phyloP scores from a whole-genome alignment of 441 rosid genomes.

The Monsonia emarginata region DNA sequence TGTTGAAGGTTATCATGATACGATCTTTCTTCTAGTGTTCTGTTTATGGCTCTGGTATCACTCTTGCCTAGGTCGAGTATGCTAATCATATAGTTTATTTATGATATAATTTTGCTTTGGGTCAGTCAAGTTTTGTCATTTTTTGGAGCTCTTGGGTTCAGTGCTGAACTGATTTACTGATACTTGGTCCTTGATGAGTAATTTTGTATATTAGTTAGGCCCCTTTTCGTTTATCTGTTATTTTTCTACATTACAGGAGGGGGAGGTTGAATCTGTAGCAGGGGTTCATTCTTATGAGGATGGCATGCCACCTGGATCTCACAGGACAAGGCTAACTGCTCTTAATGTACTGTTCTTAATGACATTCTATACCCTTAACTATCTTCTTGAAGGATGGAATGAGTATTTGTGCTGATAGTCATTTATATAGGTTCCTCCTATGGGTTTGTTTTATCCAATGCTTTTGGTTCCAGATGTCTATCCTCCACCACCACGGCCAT shows the following conservation, averaged over 20 bases:
- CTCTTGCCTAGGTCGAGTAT: background rate
- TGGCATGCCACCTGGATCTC: slow-evolving; percentile 59
- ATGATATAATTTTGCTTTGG: background rate
- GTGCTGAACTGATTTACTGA: background rate
- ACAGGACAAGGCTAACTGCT: slow-evolving; percentile 75
- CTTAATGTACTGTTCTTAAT: slow-evolving; percentile 48
- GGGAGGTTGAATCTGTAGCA: slow-evolving; percentile 59
- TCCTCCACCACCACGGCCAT: slow-evolving; percentile 79
- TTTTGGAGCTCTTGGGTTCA: background rate
- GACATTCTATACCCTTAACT: background rate
- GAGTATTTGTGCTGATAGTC: slow-evolving; percentile 2
- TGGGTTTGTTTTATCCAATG: slow-evolving; percentile 85
- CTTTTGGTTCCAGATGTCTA: slow-evolving; percentile 82
- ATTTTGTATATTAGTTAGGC: background rate
- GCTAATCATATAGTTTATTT: background rate
- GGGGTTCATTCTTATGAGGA: slow-evolving; percentile 73
- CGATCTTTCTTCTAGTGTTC: background rate
- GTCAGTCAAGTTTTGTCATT: no score
- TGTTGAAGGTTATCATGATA: background rate
- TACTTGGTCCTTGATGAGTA: background rate
- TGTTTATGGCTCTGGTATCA: background rate
- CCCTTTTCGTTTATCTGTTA: background rate
- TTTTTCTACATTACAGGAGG: slow-evolving; percentile 42
- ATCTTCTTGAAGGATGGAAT: slow-evolving; percentile 8
- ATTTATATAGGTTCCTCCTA: slow-evolving; percentile 70